Evolutionary conservation across 2,329 filamentous ascomycete genomes (phyloP).

Genomic region (Exophiala lecanii-corni): DNA sequence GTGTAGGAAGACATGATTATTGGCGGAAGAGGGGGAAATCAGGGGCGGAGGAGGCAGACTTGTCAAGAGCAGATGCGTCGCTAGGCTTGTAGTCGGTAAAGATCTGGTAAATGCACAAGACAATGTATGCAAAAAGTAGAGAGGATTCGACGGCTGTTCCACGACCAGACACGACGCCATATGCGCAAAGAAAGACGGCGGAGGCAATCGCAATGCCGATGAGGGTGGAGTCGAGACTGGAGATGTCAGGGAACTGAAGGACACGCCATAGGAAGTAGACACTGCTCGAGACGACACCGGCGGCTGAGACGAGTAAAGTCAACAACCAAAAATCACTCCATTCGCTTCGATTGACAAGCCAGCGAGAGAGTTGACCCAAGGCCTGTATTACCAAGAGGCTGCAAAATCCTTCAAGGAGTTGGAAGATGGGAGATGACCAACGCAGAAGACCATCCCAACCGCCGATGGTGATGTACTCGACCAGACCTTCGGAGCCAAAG

Average conservation of each 20-base stretch:
- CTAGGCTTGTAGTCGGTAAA: conserved; percentile 96
- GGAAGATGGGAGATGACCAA: conserved; percentile 91
- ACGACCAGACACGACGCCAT: conserved; percentile 88
- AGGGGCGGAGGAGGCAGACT: conserved; percentile 50
- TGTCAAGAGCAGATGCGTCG: conserved; percentile 48
- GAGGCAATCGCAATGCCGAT: conserved; percentile 92
- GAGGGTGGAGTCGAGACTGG: conserved; percentile 84
- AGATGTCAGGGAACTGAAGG: conserved; percentile 86
- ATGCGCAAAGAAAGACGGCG: conserved; percentile 85
- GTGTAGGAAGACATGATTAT: conserved; percentile 99
- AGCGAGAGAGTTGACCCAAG: conserved; percentile 86
- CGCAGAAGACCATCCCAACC: conserved; percentile 82
- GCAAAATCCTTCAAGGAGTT: conserved; percentile 93
- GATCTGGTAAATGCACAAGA: conserved; percentile 98
- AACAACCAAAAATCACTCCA: conserved; percentile 98
- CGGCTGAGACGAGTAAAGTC: conserved; percentile 77
- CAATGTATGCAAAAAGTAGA: conserved; percentile 90
- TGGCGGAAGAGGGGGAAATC: conserved; percentile 95
- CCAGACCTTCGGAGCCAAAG: conserved; percentile 76
- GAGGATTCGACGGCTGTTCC: conserved; percentile 95
- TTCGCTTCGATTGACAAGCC: conserved; percentile 82
- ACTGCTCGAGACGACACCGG: conserved; percentile 86
- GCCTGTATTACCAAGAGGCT: conserved; percentile 93
- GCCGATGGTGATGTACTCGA: conserved; percentile 76
- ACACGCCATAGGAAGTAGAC: conserved; percentile 97